These are phyloP conservation scores for Lactifluus rugatus DNA, from an alignment of 768 basidiomycete genomes.

Conservation along the genomic window DNA sequence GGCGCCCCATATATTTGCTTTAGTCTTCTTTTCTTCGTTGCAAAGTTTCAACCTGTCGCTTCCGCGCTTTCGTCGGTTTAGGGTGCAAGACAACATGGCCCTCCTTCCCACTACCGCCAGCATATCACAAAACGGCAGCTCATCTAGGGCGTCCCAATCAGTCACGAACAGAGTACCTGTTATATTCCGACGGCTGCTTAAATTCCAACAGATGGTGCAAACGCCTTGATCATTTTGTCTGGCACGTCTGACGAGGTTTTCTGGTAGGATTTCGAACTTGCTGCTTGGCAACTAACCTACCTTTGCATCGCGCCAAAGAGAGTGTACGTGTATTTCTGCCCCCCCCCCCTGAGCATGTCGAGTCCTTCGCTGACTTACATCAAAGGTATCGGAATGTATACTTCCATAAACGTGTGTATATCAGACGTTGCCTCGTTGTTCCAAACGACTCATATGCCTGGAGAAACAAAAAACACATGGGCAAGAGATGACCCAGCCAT, in stretches of 20 bases:
- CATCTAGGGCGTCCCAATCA: constrained; percentile 16
- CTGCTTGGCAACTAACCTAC: constrained; percentile 93
- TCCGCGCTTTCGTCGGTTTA: constrained; percentile 18
- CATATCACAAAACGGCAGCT: constrained; percentile 15
- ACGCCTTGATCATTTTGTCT: background rate
- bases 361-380: constrained; percentile 6
- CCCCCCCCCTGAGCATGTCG: constrained; percentile 13
- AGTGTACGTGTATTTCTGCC: constrained; percentile 65
- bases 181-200: constrained; percentile 69
- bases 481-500: constrained; percentile 96
- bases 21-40: background rate
- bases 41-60: constrained; percentile 17
- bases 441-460: background rate
- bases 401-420: constrained; percentile 81
- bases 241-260: background rate
- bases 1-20: background rate
- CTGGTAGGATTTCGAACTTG: constrained; percentile 87
- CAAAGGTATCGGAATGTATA: constrained; percentile 89
- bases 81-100: constrained; percentile 21
- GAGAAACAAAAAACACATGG: constrained; percentile 98
- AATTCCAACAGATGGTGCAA: constrained; percentile 81
- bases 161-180: constrained; percentile 57
- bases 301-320: constrained; percentile 84
- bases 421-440: background rate
- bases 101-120: constrained; percentile 23